These are phyloP conservation scores for Pyricularia grisea DNA, from an alignment of 2,329 filamentous ascomycete species.

Conservation along the genomic window DNA sequence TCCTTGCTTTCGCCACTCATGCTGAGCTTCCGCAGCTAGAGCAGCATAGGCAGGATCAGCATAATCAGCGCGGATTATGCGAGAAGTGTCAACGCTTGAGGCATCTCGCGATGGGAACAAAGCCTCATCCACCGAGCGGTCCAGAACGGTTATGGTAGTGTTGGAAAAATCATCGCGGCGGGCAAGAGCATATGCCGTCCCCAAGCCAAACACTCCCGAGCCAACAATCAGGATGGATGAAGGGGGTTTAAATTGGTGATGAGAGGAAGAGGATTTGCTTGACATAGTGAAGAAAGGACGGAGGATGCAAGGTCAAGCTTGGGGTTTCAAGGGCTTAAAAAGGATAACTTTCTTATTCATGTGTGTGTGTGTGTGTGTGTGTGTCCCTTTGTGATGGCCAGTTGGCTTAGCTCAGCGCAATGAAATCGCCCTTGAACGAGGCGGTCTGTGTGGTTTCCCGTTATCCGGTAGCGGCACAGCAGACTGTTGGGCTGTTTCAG, in stretches of 20 bases:
- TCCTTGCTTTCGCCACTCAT: conserved; percentile 54
- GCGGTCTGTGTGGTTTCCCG: not conserved
- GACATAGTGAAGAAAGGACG: not conserved
- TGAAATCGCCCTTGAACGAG: not conserved
- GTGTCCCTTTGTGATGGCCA: not conserved
- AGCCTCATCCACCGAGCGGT: conserved; percentile 35
- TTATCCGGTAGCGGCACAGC: not conserved
- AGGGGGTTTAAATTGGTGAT: conserved; percentile 20
- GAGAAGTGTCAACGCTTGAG: conserved; percentile 53
- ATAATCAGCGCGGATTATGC: conserved; percentile 68
- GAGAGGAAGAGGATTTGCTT: conserved; percentile 8
- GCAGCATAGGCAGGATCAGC: conserved; percentile 66
- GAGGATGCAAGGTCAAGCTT: conserved; percentile 2
- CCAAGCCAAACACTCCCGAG: conserved; percentile 54
- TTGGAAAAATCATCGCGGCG: conserved; percentile 45
- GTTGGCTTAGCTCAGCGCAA: not conserved
- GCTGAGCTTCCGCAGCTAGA: conserved; percentile 62
- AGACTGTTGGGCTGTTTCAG: not conserved
- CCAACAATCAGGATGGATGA: conserved; percentile 58
- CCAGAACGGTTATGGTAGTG: conserved; percentile 49
- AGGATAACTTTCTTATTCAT: not conserved
- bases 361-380: not conserved
- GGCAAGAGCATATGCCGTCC: conserved; percentile 58
- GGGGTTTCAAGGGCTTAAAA: conserved; percentile 1
- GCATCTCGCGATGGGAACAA: conserved; percentile 53